Percentiles rank a stretch among this genome's conserved stretches.
phyloP scores from a whole-genome alignment of 352 stramenopile species.

The Phytophthora lateralis region DNA sequence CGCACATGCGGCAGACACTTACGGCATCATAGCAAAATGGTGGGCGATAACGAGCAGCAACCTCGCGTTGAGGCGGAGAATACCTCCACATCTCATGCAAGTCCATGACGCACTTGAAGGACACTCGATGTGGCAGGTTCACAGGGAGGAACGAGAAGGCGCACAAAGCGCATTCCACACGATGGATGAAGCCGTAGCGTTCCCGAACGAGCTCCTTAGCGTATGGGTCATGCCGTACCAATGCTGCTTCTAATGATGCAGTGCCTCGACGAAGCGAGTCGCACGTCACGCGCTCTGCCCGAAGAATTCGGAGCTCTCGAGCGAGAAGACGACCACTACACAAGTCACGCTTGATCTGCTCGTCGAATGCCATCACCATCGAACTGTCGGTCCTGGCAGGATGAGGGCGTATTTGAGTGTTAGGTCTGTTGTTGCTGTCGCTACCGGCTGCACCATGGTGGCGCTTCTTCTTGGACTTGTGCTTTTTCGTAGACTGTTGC shows the following conservation, averaged over 20 bases:
- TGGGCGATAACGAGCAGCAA: slow-evolving; percentile 57
- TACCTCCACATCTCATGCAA: slow-evolving; percentile 68
- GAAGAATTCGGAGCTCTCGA: slow-evolving; percentile 56
- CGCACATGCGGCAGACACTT: slow-evolving; percentile 75
- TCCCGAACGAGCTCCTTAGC: slow-evolving; percentile 55
- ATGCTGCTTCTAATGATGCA: slow-evolving; percentile 24
- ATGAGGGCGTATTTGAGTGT: slow-evolving; percentile 5
- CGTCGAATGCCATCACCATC: slow-evolving; percentile 43
- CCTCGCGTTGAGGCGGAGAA: slow-evolving; percentile 45
- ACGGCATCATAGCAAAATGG: slow-evolving; percentile 78
- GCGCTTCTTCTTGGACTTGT: slow-evolving; percentile 34
- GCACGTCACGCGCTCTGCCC: slow-evolving; percentile 42
- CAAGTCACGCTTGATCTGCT: slow-evolving; percentile 56
- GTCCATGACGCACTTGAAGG: slow-evolving; percentile 82
- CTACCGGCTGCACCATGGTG: slow-evolving; percentile 8
- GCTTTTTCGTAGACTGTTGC: slow-evolving; percentile 23
- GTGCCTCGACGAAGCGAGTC: slow-evolving; percentile 26
- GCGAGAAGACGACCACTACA: slow-evolving; percentile 47
- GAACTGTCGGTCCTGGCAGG: slow-evolving; percentile 40
- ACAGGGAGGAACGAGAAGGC: slow-evolving; percentile 54
- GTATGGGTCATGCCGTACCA: slow-evolving; percentile 52
- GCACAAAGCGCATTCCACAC: slow-evolving; percentile 68
- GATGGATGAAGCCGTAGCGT: slow-evolving; percentile 65
- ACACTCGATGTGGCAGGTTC: slow-evolving; percentile 74
- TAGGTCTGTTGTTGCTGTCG: slow-evolving; percentile 23